Evolutionary conservation across 2,329 filamentous ascomycete genomes (phyloP).

Genomic region (Ophiobolus disseminans): DNA sequence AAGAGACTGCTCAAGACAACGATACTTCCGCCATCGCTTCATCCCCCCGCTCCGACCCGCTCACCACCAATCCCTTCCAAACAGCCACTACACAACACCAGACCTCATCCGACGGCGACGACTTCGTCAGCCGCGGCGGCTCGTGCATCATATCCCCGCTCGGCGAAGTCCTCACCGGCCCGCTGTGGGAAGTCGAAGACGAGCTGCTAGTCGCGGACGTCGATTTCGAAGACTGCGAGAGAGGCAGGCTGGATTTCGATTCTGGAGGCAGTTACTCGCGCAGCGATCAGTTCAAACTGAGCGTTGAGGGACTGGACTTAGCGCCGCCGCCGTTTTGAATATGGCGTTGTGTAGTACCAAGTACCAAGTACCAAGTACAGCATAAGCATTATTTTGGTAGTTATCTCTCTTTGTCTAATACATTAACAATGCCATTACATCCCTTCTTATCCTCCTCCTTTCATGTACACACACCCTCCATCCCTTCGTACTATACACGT

Average conservation of each 20-base stretch:
- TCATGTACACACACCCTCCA: no score
- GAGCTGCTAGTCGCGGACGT: conserved; percentile 74
- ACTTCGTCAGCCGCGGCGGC: conserved; percentile 75
- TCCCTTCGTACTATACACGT: no score
- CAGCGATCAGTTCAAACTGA: conserved; percentile 68
- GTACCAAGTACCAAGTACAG: neutral
- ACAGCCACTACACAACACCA: conserved; percentile 4
- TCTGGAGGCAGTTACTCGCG: conserved; percentile 85
- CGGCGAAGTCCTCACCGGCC: conserved; percentile 80
- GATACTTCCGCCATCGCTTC: conserved; percentile 34
- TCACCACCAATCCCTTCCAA: conserved; percentile 21
- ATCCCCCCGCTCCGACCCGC: conserved; percentile 16
- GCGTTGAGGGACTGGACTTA: conserved; percentile 66
- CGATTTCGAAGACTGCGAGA: conserved; percentile 86
- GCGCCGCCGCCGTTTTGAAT: conserved; percentile 60
- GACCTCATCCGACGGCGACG: conserved; percentile 39
- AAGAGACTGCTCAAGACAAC: conserved; percentile 15
- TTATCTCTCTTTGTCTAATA: no score
- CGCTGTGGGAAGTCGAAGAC: conserved; percentile 79
- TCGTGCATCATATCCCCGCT: conserved; percentile 81
- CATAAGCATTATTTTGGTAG: no score
- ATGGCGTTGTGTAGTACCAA: neutral
- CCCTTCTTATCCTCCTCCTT: no score
- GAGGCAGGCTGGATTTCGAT: conserved; percentile 82
- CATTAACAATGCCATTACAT: no score